Base-by-base conservation (phyloP, 805 yeast genomes). In the Monosporozyma aquatica region DNA sequence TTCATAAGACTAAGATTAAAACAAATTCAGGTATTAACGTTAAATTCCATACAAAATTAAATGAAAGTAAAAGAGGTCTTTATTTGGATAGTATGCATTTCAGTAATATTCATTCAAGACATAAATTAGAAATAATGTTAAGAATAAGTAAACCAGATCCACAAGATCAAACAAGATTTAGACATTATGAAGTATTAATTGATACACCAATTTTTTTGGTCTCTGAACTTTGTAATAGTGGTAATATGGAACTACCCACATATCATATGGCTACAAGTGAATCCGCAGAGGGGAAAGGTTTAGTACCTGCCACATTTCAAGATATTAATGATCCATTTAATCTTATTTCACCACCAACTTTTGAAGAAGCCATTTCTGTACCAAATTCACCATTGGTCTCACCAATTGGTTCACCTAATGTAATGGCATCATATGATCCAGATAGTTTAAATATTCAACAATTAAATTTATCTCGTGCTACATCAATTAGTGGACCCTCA, bases 161-260 rank as follows among this genome's bases (percentile, higher is more conserved):
- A 0, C 58, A 62, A 2, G 64, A 61, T 29, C 58, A 65, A 2
- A 43, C 48, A 3, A 78, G 74, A 49, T 62, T 77, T 64, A 87
- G 80, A 50, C 87, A 82, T 55, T 83, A 80, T 54, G 92, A 83
- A 51, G 89, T 83, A 15, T 78, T 83, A 28, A 82, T 83, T 27
- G 92, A 83, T 54, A 82, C 90, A 0, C 90, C 90, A 0, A 67
- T 83, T 28, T 68, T 74, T 15, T 54, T 76, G 13, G 65, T 74
- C 7, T 71, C 77, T n/a, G 64, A 64, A 26, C 44, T 59, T 13
- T 69, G 73, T 49, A 55, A 54, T 2, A 52, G 59, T 27, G 66
- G 62, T 7, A 65, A 56, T 43, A 56, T 64, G 49, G 63, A 60
- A 14, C 50, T 69, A 18, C 73, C 73, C 3, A 56, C 64, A 1